Evolutionary conservation across 495 filamentous ascomycete species (phyloP).

Genomic region (Wilcoxina mikolae): DNA sequence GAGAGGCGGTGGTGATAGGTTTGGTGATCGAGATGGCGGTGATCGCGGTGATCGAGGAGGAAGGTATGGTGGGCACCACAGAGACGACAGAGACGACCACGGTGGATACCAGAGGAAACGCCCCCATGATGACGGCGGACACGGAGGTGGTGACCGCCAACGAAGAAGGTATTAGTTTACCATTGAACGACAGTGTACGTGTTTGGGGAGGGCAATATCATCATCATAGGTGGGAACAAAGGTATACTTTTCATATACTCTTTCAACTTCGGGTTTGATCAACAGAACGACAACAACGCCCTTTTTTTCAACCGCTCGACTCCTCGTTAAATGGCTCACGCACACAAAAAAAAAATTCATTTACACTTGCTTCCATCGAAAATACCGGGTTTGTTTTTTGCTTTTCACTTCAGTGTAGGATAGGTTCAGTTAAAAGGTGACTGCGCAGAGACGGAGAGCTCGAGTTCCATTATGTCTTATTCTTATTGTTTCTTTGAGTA

Average conservation of each 20-base stretch:
- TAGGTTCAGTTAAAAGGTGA: neutral
- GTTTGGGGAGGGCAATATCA: neutral
- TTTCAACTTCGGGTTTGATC: slow-evolving; percentile 3
- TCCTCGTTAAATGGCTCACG: neutral
- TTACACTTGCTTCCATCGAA: neutral
- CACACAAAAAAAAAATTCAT: neutral
- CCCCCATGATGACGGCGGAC: slow-evolving; percentile 23
- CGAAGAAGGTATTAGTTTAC: slow-evolving; percentile 29
- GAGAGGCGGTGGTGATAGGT: slow-evolving; percentile 19
- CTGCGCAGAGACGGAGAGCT: neutral
- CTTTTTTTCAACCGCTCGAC: neutral
- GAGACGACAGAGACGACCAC: slow-evolving; percentile 16
- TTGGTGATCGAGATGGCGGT: slow-evolving; percentile 15
- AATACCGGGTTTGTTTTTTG: slow-evolving; percentile 1
- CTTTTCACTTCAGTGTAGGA: neutral
- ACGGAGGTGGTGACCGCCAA: slow-evolving; percentile 26
- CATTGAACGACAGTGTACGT: too few relatives aligned
- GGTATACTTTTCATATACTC: slow-evolving; percentile 2
- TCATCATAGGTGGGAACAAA: neutral
- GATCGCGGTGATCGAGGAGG: slow-evolving; percentile 13
- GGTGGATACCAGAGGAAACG: slow-evolving; percentile 25
- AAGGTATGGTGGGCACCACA: slow-evolving; percentile 16
- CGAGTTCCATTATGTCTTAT: neutral
- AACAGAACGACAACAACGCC: neutral
- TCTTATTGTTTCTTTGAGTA: neutral